Evolutionary conservation across 768 basidiomycete species (phyloP).

Genomic region (Mycena polygramma): DNA sequence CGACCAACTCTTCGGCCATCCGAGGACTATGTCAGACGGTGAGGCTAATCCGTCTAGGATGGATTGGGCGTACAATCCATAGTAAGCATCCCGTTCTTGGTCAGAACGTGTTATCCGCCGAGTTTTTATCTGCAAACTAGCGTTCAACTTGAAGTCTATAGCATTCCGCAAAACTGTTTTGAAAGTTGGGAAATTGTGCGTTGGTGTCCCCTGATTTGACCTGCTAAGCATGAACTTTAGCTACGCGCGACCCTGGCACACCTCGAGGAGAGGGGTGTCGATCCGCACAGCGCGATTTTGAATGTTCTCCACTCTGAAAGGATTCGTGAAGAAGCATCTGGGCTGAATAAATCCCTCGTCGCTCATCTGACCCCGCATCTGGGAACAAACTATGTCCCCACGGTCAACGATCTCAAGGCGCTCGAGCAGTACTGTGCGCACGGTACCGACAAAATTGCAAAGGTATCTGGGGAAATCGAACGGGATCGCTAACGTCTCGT

Average conservation of each 20-base stretch:
- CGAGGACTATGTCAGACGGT: no score
- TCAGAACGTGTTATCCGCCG: no score
- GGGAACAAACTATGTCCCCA: conserved; percentile 23
- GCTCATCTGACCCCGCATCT: conserved; percentile 1
- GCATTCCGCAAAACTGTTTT: no score
- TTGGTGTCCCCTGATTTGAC: no score
- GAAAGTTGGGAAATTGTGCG: no score
- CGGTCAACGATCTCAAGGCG: not conserved
- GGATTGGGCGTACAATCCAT: no score
- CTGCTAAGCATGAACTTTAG: not conserved
- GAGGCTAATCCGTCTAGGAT: no score
- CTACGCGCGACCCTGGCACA: not conserved
- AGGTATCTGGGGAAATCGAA: not conserved
- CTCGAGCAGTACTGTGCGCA: conserved; percentile 9
- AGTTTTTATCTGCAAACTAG: no score
- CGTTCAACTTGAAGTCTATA: no score
- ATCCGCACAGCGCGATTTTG: not conserved
- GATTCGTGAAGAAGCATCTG: not conserved
- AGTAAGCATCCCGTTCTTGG: no score
- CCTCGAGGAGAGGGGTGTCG: conserved; percentile 4
- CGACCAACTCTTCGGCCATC: no score
- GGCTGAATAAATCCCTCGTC: not conserved
- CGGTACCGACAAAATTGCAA: not conserved
- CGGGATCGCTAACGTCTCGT: not conserved
- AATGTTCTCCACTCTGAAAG: not conserved